These are phyloP conservation scores for Chionographis japonica DNA, from an alignment of 106 monocot species.

Conservation along the genomic window DNA sequence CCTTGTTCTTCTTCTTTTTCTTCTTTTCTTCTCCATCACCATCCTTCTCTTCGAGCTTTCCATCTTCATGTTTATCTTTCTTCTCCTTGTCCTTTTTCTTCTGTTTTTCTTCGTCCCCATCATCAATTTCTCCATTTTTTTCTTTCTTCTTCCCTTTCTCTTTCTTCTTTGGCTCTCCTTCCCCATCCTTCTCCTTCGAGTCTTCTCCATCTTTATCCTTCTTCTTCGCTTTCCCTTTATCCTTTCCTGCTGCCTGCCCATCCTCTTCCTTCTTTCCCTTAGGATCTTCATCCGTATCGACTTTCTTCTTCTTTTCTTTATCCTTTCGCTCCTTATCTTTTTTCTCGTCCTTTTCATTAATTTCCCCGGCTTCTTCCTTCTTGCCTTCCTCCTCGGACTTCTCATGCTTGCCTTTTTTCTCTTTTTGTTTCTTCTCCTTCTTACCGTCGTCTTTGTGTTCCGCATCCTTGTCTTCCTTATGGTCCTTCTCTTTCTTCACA, in stretches of 20 bases:
- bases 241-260: background rate
- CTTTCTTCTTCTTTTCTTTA: slow-evolving; percentile 6
- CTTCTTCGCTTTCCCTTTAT: background rate
- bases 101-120: slow-evolving; percentile 3
- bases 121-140: background rate
- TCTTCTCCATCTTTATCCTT: slow-evolving; percentile 2
- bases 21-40: background rate
- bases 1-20: background rate
- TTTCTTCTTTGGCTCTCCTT: slow-evolving; percentile 2
- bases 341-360: background rate
- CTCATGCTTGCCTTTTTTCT: background rate
- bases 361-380: background rate
- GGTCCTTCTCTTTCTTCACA: background rate
- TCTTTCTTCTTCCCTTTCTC: slow-evolving; percentile 7
- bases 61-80: slow-evolving; percentile 12
- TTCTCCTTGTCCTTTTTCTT: background rate
- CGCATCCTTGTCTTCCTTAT: background rate
- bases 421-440: slow-evolving; percentile 3
- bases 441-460: slow-evolving; percentile 1
- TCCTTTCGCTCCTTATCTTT: background rate
- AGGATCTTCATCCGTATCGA: background rate
- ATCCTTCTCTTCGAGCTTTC: slow-evolving; percentile 1
- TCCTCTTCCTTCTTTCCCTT: background rate
- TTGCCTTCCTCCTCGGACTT: background rate
- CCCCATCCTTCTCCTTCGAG: slow-evolving; percentile 7